phyloP scores from a whole-genome alignment of 371 early-diverging fungal species.

The Rhizomucor miehei region DNA sequence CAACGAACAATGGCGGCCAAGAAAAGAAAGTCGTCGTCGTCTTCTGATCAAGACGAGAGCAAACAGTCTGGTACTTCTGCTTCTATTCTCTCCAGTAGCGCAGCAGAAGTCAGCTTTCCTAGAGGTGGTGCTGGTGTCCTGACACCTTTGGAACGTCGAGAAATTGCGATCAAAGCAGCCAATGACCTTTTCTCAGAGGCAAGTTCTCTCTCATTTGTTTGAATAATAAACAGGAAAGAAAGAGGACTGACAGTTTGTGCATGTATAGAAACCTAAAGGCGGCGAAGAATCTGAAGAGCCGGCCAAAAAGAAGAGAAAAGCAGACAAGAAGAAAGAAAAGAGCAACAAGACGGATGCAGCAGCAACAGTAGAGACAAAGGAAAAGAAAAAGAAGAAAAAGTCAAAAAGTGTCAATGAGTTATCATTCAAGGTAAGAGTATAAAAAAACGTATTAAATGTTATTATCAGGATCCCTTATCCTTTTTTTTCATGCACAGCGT shows the following conservation, averaged over 20 bases:
- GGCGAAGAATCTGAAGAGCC: conserved; percentile 31
- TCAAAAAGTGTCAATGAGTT: conserved; percentile 50
- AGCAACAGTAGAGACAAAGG: conserved; percentile 15
- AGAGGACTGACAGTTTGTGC: too few species aligned
- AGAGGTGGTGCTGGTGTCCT: conserved; percentile 80
- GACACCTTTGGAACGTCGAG: conserved; percentile 82
- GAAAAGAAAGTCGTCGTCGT: conserved; percentile 5
- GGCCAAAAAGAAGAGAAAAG: conserved; percentile 56
- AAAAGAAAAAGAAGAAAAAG: conserved; percentile 33
- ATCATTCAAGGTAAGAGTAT: conserved; percentile 52
- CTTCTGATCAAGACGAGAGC: neutral
- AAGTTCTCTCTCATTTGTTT: conserved; percentile 7
- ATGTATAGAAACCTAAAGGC: conserved; percentile 11
- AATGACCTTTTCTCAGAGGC: conserved; percentile 51
- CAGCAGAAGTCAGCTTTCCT: conserved; percentile 61
- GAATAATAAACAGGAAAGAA: neutral
- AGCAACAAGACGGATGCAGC: conserved; percentile 29
- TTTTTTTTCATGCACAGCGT: conserved; percentile 38
- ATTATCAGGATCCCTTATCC: neutral
- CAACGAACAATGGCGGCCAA: conserved; percentile 4
- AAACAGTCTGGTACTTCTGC: conserved; percentile 6
- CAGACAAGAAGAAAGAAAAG: conserved; percentile 30
- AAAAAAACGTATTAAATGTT: neutral
- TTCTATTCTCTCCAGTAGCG: neutral
- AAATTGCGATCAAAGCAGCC: conserved; percentile 72